Percentiles rank a stretch among this genome's conserved stretches.
Conservation (phyloP, 2,329 filamentous ascomycete species). For the Exophiala lecanii-corni region DNA sequence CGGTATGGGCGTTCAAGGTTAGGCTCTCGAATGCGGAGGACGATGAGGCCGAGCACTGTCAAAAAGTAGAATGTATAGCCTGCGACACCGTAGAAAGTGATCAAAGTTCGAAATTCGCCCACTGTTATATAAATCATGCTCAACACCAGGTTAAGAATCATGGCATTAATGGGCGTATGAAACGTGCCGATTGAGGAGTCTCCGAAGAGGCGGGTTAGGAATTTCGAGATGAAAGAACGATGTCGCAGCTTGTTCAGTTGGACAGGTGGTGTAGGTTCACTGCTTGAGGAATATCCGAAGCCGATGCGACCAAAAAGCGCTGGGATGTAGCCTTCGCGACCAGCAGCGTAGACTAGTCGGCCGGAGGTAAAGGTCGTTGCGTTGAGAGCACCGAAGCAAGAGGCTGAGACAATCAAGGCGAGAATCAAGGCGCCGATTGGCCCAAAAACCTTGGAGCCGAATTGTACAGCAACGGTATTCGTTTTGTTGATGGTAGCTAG, state of each 20-base stretch:
- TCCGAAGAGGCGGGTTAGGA: slow-evolving; percentile 60
- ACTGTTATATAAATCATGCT: slow-evolving; percentile 74
- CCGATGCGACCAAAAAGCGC: slow-evolving; percentile 78
- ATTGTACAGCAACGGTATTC: slow-evolving; percentile 94
- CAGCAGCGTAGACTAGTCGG: slow-evolving; percentile 86
- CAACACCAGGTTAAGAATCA: slow-evolving; percentile 71
- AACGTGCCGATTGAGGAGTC: slow-evolving; percentile 78
- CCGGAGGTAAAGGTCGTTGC: slow-evolving; percentile 90
- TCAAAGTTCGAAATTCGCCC: slow-evolving; percentile 83
- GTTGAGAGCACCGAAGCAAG: slow-evolving; percentile 92
- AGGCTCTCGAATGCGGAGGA: slow-evolving; percentile 82
- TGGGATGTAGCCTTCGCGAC: slow-evolving; percentile 91
- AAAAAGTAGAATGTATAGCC: slow-evolving; percentile 97
- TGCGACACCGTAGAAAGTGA: slow-evolving; percentile 96
- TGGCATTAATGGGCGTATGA: slow-evolving; percentile 89
- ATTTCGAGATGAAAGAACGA: slow-evolving; percentile 55
- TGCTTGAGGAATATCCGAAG: slow-evolving; percentile 42
- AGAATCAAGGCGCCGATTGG: slow-evolving; percentile 75
- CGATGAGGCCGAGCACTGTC: slow-evolving; percentile 86
- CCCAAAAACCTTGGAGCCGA: slow-evolving; percentile 86
- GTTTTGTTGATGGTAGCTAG: slow-evolving; percentile 72
- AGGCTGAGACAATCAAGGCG: slow-evolving; percentile 82
- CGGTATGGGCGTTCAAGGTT: slow-evolving; percentile 83
- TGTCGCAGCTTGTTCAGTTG: slow-evolving; percentile 36
- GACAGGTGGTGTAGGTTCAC: slow-evolving; percentile 19